Evolutionary conservation across 768 basidiomycete species (phyloP).

Genomic region (Russula dissimulans): DNA sequence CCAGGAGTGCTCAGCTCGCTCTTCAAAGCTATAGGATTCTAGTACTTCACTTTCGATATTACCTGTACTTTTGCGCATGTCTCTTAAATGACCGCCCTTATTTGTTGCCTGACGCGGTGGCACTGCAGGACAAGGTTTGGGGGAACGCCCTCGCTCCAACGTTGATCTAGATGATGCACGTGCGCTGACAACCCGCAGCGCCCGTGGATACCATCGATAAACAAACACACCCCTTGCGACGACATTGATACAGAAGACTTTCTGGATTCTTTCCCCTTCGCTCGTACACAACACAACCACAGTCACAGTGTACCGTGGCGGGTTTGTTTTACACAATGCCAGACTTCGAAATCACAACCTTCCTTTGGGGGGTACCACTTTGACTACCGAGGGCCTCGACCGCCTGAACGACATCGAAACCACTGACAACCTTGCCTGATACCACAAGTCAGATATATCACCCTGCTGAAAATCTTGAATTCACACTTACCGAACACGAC

Average conservation of each 20-base stretch:
- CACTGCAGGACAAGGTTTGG: no score
- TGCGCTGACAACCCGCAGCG: neutral
- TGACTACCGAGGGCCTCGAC: constrained; percentile 35
- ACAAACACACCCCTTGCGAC: neutral
- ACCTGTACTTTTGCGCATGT: neutral
- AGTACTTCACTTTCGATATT: neutral
- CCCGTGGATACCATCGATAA: constrained; percentile 15
- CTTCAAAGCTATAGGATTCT: constrained; percentile 9
- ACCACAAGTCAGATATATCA: neutral
- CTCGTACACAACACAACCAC: constrained; percentile 8
- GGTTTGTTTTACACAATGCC: constrained; percentile 36
- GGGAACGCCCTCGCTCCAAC: no score
- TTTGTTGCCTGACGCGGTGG: no score
- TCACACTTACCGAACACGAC: constrained; percentile 67
- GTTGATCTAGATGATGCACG: neutral
- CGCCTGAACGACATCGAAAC: constrained; percentile 42
- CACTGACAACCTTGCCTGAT: constrained; percentile 57
- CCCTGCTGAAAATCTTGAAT: neutral
- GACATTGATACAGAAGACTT: constrained; percentile 6
- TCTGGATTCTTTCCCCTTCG: neutral
- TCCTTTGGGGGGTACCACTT: constrained; percentile 34
- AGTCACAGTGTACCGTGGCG: neutral
- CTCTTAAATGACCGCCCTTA: no score
- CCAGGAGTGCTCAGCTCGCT: constrained; percentile 1
- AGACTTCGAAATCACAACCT: constrained; percentile 44